Conservation (phyloP, 2,329 filamentous ascomycete species). For the Colletotrichum sp. region DNA sequence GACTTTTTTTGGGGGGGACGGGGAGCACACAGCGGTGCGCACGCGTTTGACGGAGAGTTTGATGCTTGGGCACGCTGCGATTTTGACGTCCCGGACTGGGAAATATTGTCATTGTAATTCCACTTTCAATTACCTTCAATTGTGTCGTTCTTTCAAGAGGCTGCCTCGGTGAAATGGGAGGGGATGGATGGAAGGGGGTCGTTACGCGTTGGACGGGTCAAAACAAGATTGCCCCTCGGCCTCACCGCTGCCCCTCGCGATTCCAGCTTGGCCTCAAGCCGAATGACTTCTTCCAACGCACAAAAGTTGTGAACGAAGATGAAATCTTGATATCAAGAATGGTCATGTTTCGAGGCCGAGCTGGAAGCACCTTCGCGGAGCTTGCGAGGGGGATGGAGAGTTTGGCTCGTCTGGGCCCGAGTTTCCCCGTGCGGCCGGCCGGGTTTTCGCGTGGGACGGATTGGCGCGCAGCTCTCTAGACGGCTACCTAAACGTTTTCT, state of each 20-base stretch:
- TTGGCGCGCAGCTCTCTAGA: neutral
- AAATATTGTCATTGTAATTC: too few species aligned
- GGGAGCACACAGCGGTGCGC: neutral
- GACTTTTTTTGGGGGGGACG: neutral
- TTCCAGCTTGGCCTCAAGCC: neutral
- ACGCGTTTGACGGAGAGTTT: neutral
- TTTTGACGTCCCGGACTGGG: neutral
- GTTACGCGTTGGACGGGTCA: neutral
- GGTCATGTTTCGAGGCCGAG: neutral
- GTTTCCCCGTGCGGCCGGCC: neutral
- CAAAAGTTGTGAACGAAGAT: neutral
- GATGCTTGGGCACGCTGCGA: neutral
- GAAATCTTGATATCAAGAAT: neutral
- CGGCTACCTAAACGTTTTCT: neutral
- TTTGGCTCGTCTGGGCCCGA: neutral
- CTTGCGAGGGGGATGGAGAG: neutral
- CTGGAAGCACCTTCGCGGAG: neutral
- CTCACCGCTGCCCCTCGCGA: neutral
- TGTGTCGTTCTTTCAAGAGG: fast-evolving
- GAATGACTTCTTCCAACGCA: neutral
- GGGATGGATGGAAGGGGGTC: neutral
- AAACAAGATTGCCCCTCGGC: neutral
- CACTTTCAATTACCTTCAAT: too few species aligned
- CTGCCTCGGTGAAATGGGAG: neutral
- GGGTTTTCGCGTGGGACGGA: neutral